Percentiles rank a stretch among this genome's conserved stretches.
Conservation (phyloP, 2,329 filamentous ascomycete species). For the Fusarium circinatum region DNA sequence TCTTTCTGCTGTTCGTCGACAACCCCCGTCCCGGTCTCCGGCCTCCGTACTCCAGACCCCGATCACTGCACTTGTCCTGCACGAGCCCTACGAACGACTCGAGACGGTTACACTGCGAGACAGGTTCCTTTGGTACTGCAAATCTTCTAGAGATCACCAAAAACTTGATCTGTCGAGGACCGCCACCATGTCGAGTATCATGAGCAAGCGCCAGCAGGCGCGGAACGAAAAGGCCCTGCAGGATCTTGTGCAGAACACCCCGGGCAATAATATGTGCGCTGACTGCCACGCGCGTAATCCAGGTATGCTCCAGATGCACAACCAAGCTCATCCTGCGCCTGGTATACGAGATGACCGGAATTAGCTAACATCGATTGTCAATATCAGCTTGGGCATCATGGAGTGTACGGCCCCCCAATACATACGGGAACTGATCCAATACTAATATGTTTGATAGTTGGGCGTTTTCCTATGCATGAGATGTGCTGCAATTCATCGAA, state of each 20-base stretch:
- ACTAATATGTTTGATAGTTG: slow-evolving; percentile 64
- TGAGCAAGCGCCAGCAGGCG: slow-evolving; percentile 97
- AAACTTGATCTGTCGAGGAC: slow-evolving; percentile 4
- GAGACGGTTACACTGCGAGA: slow-evolving; percentile 34
- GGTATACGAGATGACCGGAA: neutral
- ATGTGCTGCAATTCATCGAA: slow-evolving; percentile 93
- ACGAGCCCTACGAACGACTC: slow-evolving; percentile 31
- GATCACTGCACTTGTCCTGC: slow-evolving; percentile 22
- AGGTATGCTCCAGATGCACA: slow-evolving; percentile 65
- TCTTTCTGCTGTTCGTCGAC: slow-evolving; percentile 23
- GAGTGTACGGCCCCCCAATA: slow-evolving; percentile 73
- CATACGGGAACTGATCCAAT: slow-evolving; percentile 1
- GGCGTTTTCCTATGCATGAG: slow-evolving; percentile 98
- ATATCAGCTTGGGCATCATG: slow-evolving; percentile 89
- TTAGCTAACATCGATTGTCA: slow-evolving; percentile 43
- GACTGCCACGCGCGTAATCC: slow-evolving; percentile 94
- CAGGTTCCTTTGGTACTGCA: slow-evolving; percentile 12
- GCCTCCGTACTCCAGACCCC: slow-evolving; percentile 21
- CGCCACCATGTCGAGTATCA: slow-evolving; percentile 71
- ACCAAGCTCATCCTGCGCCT: slow-evolving; percentile 1
- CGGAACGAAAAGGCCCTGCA: slow-evolving; percentile 94
- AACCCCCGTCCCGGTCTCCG: slow-evolving; percentile 24
- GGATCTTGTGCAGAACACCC: slow-evolving; percentile 82
- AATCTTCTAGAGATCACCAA: slow-evolving; percentile 1
- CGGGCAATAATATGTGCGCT: slow-evolving; percentile 93